Evolutionary conservation across 805 yeast species (phyloP).

Genomic region (Yarrowia porcina): DNA sequence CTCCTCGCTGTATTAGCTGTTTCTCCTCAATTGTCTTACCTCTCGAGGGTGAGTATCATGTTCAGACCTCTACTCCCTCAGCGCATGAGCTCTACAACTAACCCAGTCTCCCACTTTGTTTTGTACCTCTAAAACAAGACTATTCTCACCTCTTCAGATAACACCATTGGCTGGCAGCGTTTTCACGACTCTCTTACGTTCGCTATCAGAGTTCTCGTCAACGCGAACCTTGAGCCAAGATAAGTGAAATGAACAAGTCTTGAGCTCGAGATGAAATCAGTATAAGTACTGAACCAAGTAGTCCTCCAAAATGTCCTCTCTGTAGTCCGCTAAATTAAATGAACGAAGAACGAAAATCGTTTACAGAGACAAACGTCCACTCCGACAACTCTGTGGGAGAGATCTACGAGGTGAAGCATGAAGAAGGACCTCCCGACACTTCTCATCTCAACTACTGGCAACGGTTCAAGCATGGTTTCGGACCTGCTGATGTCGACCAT

Average conservation of each 20-base stretch:
- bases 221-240: neutral
- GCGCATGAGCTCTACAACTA: too few relatives aligned
- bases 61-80: too few relatives aligned
- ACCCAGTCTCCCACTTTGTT: too few relatives aligned
- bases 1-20: too few relatives aligned
- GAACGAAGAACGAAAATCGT: constrained; percentile 9
- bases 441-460: neutral
- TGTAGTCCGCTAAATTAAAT: too few relatives aligned
- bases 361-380: neutral
- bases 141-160: neutral
- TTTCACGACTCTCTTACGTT: neutral
- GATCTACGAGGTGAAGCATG: neutral
- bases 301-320: too few relatives aligned
- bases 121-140: neutral
- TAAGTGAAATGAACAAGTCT: constrained; percentile 1
- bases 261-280: too few relatives aligned
- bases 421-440: constrained; percentile 1
- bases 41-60: too few relatives aligned
- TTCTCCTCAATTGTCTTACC: too few relatives aligned
- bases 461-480: constrained; percentile 46
- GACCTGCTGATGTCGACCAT: constrained; percentile 43
- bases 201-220: constrained; percentile 6
- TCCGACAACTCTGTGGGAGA: constrained; percentile 5
- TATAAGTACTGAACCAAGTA: too few relatives aligned
- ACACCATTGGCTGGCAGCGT: constrained; percentile 11